phyloP scores from a whole-genome alignment of 1,139 yeast species.

The Candida albicans region DNA sequence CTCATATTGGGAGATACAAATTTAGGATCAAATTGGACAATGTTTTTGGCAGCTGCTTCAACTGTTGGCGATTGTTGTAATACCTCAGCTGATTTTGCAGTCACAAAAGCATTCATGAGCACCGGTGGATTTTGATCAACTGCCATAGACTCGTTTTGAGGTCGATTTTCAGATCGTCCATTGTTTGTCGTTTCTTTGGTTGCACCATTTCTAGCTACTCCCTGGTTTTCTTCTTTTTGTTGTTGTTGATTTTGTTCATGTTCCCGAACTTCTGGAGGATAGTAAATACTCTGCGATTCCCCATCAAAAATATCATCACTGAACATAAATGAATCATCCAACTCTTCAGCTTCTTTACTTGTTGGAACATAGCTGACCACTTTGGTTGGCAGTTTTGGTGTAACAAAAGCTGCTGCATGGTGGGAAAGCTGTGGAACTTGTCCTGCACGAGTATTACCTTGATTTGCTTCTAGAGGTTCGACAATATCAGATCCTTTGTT shows the following conservation, averaged over 20 bases:
- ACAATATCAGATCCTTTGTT: conserved; percentile 1
- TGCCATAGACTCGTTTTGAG: no score
- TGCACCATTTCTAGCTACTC: no score
- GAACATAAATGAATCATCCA: conserved; percentile 66
- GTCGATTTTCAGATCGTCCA: not conserved
- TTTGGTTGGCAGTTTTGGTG: conserved; percentile 15
- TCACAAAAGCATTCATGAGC: conserved; percentile 44
- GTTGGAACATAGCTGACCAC: conserved; percentile 26
- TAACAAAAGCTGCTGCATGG: conserved; percentile 12
- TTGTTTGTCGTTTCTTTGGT: no score
- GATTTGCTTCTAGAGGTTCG: not conserved
- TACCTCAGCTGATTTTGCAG: conserved; percentile 58
- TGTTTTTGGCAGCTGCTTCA: conserved; percentile 20
- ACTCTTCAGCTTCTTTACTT: conserved; percentile 24
- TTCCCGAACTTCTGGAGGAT: not conserved
- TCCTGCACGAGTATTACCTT: not conserved
- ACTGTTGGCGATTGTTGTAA: conserved; percentile 43
- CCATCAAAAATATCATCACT: conserved; percentile 56
- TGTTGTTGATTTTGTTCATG: conserved; percentile 3
- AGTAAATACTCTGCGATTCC: conserved; percentile 7
- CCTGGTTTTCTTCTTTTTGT: not conserved
- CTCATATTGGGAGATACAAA: conserved; percentile 52
- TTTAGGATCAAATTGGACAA: conserved; percentile 48
- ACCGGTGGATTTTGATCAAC: not conserved
- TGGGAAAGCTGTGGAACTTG: conserved; percentile 7